Conservation (phyloP, 140 eudicot species). For the Flaveria floridana region DNA sequence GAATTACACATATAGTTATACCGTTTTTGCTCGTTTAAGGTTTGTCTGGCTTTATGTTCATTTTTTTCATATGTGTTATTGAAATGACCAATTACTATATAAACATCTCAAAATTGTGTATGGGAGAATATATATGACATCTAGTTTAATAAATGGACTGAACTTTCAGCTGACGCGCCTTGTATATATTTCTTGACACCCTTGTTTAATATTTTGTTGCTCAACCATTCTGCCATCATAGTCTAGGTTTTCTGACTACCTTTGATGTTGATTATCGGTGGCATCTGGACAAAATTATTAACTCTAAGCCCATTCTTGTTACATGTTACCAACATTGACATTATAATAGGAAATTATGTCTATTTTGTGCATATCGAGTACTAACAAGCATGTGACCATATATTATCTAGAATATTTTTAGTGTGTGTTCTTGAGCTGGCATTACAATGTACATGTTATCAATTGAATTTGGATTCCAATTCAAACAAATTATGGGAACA, state of each 20-base stretch:
- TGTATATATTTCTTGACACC: neutral
- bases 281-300: no score
- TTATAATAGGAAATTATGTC: neutral
- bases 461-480: neutral
- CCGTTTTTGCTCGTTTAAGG: neutral
- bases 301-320: no score
- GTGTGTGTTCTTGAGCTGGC: neutral
- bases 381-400: neutral
- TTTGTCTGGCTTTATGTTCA: slow-evolving; percentile 1
- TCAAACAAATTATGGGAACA: neutral
- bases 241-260: neutral
- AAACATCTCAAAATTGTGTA: no score
- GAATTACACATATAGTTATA: neutral
- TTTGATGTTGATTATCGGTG: neutral
- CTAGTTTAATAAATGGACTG: neutral
- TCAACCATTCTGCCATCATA: neutral
- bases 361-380: neutral
- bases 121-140: neutral
- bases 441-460: neutral
- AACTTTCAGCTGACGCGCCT: neutral
- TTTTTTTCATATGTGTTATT: neutral
- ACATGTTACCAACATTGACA: neutral
- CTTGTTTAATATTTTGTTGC: neutral
- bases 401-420: neutral
- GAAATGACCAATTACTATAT: neutral